A percentile compares a stretch with the other conserved stretches of the same genome.
Evolutionary conservation across 495 filamentous ascomycete species (phyloP).

Genomic region (Neurospora terricola): DNA sequence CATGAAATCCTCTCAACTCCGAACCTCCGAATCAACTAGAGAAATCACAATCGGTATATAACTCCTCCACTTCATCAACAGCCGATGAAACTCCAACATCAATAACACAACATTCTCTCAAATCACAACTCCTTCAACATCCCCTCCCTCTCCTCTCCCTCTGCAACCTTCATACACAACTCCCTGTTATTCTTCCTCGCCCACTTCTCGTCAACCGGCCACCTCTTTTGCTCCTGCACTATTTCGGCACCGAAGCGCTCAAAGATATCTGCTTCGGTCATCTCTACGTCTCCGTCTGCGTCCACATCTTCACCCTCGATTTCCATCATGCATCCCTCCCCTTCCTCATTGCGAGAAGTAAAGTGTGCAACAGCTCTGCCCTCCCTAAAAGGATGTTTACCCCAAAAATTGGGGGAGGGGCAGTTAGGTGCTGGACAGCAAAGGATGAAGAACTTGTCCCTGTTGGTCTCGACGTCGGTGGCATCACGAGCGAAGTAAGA

Average conservation of each 20-base stretch:
- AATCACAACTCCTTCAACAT: not conserved
- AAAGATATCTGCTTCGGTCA: not conserved
- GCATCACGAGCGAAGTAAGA: not conserved
- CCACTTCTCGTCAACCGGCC: not conserved
- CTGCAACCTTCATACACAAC: not conserved
- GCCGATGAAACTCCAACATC: not conserved
- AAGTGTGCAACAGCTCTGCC: not conserved
- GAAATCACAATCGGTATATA: too few relatives aligned
- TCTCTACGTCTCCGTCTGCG: not conserved
- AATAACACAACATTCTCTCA: not conserved
- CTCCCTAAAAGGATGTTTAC: not conserved
- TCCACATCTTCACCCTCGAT: not conserved
- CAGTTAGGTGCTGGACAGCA: not conserved
- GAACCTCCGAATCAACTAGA: too few relatives aligned
- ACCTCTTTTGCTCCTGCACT: not conserved
- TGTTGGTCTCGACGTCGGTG: too few relatives aligned
- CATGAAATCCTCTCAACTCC: too few relatives aligned
- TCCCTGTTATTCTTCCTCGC: not conserved
- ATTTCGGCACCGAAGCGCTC: not conserved
- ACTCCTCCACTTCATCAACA: too few relatives aligned
- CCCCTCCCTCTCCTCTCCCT: not conserved
- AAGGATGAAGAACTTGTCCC: not conserved
- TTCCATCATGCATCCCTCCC: not conserved
- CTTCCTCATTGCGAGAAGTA: too few relatives aligned
- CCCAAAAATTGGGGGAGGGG: not conserved